These are phyloP conservation scores for Cinnamomum chago DNA, from an alignment of 164 flowering plant genomes.

Conservation along the genomic window DNA sequence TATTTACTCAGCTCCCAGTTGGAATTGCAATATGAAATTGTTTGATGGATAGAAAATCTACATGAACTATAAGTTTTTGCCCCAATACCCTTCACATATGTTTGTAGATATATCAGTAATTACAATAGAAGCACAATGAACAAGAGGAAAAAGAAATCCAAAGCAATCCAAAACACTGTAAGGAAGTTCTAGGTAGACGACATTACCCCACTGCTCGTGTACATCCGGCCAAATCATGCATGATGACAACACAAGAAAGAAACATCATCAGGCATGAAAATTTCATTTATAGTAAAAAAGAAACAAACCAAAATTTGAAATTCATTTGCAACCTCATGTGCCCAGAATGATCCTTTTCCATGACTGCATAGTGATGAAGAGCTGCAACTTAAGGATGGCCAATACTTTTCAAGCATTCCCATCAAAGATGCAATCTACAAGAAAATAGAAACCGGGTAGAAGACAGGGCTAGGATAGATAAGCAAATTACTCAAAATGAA, in stretches of 20 bases:
- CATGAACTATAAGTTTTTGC: too few species aligned
- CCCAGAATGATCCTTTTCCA: slow-evolving; percentile 81
- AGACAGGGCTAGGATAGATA: background rate
- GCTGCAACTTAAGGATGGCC: slow-evolving; percentile 81
- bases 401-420: slow-evolving; percentile 56
- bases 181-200: slow-evolving; percentile 18
- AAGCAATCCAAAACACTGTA: background rate
- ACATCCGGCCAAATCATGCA: slow-evolving; percentile 24
- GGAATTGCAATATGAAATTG: background rate
- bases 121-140: background rate
- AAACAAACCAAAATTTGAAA: slow-evolving; percentile 1
- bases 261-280: slow-evolving; percentile 21
- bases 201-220: slow-evolving; percentile 73
- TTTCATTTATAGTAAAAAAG: background rate
- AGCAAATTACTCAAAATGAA: background rate
- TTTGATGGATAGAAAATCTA: background rate
- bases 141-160: slow-evolving; percentile 1
- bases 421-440: slow-evolving; percentile 58
- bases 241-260: slow-evolving; percentile 21
- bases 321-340: slow-evolving; percentile 64
- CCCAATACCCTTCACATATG: background rate
- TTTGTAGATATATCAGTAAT: slow-evolving; percentile 1
- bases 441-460: background rate
- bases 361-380: slow-evolving; percentile 54
- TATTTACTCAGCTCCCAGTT: background rate